Evolutionary conservation across 371 early-diverging fungal species (phyloP).

Genomic region (Mortierella sp.): DNA sequence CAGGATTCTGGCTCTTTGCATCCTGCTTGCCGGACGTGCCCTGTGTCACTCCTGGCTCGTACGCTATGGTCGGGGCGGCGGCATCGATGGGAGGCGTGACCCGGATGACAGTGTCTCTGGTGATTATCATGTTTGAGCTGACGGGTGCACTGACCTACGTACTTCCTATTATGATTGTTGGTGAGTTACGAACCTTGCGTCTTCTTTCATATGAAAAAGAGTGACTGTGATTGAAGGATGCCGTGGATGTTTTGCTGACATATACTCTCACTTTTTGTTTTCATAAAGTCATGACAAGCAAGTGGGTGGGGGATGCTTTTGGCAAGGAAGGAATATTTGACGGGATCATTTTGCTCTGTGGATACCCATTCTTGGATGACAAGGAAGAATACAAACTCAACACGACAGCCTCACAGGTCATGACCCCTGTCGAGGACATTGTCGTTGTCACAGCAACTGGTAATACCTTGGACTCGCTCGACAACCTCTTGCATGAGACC

Average conservation of each 20-base stretch:
- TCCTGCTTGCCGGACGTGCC: slow-evolving; percentile 66
- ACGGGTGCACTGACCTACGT: slow-evolving; percentile 89
- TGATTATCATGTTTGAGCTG: slow-evolving; percentile 95
- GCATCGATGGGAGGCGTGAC: slow-evolving; percentile 93
- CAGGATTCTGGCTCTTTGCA: slow-evolving; percentile 69
- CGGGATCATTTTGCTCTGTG: slow-evolving; percentile 78
- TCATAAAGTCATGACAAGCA: slow-evolving; percentile 77
- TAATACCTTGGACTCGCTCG: slow-evolving; percentile 64
- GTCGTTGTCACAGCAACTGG: slow-evolving; percentile 64
- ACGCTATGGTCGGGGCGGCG: slow-evolving; percentile 96
- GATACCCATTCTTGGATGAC: slow-evolving; percentile 90
- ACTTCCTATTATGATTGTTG: slow-evolving; percentile 92
- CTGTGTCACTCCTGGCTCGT: slow-evolving; percentile 94
- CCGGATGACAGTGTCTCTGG: slow-evolving; percentile 92
- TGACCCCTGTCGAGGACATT: slow-evolving; percentile 68
- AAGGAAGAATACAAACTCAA: slow-evolving; percentile 80
- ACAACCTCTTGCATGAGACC: slow-evolving; percentile 60
- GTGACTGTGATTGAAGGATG: too few species aligned
- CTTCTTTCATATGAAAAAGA: too few species aligned
- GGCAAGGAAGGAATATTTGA: slow-evolving; percentile 88
- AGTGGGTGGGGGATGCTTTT: slow-evolving; percentile 90
- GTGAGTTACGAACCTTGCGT: too few species aligned
- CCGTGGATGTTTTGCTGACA: too few species aligned
- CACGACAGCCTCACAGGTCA: slow-evolving; percentile 67
- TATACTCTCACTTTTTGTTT: too few species aligned